Evolutionary conservation across 176 grass and related monocot species (phyloP).

Genomic region (Aegilops tauschii): DNA sequence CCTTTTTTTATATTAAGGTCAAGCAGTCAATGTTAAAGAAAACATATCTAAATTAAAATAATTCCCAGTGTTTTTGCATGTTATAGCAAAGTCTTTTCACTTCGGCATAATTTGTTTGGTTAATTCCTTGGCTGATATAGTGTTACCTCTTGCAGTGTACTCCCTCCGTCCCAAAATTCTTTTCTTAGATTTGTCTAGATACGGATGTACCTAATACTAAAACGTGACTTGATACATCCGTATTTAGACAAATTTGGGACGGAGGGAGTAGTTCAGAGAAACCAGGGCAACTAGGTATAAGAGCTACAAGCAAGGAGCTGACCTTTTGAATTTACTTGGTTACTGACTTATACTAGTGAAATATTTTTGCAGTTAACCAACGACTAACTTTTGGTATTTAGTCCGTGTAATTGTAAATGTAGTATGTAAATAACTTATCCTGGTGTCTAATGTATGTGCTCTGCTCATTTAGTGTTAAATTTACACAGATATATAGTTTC

Average conservation of each 20-base stretch:
- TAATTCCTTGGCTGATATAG: neutral
- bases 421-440: neutral
- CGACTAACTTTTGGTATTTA: neutral
- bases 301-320: neutral
- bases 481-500: neutral
- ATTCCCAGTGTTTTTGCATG: neutral
- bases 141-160: neutral
- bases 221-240: too few species aligned
- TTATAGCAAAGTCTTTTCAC: neutral
- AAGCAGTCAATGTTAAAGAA: neutral
- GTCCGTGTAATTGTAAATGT: neutral
- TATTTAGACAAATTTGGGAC: too few species aligned
- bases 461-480: neutral
- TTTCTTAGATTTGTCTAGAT: too few species aligned
- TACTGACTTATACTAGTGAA: neutral
- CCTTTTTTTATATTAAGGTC: neutral
- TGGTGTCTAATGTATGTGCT: neutral
- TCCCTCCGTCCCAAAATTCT: too few species aligned
- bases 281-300: neutral
- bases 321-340: neutral
- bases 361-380: neutral
- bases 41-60: neutral
- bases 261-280: neutral
- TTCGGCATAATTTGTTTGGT: neutral
- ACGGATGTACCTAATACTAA: too few species aligned